These are phyloP conservation scores for Mycena rebaudengoi DNA, from an alignment of 768 basidiomycete genomes.

Conservation along the genomic window DNA sequence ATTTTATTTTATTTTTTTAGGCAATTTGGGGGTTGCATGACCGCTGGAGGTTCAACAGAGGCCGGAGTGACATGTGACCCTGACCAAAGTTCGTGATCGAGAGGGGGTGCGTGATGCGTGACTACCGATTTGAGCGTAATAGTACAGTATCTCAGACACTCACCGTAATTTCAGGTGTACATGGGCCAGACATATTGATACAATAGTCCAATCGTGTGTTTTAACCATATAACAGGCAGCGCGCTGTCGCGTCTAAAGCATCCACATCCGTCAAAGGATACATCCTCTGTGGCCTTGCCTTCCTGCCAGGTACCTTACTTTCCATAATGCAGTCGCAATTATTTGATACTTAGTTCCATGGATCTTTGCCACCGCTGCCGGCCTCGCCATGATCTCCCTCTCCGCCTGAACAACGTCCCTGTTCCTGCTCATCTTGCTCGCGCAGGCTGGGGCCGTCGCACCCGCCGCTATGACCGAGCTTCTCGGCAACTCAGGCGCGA, in stretches of 20 bases:
- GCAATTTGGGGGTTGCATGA: no score
- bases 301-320: constrained; percentile 35
- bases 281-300: constrained; percentile 45
- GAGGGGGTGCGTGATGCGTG: no score
- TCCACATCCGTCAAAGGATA: constrained; percentile 40
- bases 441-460: constrained; percentile 35
- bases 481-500: constrained; percentile 44
- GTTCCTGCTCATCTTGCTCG: constrained; percentile 8
- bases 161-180: constrained; percentile 20
- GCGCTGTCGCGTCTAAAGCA: constrained; percentile 42
- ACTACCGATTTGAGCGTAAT: no score
- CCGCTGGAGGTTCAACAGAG: no score
- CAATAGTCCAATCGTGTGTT: background rate
- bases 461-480: constrained; percentile 42
- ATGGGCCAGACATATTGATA: constrained; percentile 32
- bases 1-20: no score
- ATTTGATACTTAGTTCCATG: constrained; percentile 40
- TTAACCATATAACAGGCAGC: constrained; percentile 31
- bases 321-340: background rate
- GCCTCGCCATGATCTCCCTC: constrained; percentile 43
- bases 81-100: no score
- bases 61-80: no score
- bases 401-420: constrained; percentile 17
- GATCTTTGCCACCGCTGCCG: constrained; percentile 50
- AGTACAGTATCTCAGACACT: no score